Evolutionary conservation across 768 basidiomycete genomes (phyloP).

Genomic region (Lactifluus echinatus): DNA sequence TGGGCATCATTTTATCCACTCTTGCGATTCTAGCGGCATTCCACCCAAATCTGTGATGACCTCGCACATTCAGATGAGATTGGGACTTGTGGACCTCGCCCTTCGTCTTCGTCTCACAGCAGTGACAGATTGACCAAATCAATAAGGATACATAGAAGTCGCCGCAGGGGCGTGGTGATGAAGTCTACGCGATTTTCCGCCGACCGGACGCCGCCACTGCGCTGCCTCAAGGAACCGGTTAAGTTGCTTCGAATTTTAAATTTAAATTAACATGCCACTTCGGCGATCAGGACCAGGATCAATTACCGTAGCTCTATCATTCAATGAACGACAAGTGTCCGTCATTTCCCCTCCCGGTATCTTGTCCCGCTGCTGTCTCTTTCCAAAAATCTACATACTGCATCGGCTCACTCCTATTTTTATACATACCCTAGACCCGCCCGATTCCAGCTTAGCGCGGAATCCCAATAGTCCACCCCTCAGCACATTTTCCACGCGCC

Average conservation of each 20-base stretch:
- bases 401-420: no score
- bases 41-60: neutral
- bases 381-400: no score
- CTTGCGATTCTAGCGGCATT: neutral
- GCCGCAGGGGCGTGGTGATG: neutral
- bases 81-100: neutral
- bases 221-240: conserved; percentile 5
- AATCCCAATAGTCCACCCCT: neutral
- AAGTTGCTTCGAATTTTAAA: conserved; percentile 8
- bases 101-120: neutral
- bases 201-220: neutral
- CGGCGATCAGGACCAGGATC: no score
- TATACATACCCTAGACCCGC: no score
- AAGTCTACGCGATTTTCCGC: neutral
- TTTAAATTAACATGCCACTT: no score
- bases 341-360: neutral
- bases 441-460: neutral
- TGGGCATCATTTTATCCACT: neutral
- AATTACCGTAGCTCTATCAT: no score
- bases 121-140: neutral
- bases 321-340: neutral
- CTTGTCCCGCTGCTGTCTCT: no score
- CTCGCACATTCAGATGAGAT: neutral
- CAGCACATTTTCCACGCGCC: neutral
- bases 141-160: neutral